Evolutionary conservation across 257 asterid species (phyloP), one percentile per base, ranked within the genome.

Genomic region (Orobanche coerulescens): DNA sequence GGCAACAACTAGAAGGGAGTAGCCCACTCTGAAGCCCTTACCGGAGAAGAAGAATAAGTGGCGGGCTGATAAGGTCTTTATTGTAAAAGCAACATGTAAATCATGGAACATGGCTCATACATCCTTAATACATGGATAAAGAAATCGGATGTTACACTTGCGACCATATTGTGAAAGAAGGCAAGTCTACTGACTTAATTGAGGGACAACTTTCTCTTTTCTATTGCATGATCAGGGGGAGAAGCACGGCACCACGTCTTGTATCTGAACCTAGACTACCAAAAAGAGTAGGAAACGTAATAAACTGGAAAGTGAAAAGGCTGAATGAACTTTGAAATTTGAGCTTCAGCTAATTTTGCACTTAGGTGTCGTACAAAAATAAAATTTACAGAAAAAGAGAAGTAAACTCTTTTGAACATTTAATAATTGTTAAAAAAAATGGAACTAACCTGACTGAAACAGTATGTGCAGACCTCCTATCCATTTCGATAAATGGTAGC

Each of bases 311-410:
- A 42, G 11, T 53, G 14, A 18, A 42, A 65, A 46, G 15, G 37
- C 46, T 46, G 28, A 18, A 30, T 43, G 71, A 54, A 16, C 22
- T 34, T 49, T 42, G 26, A 22, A 42, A 11, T 37, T 28, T 22
- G 61, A 31, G 43, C 46, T 48, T 37, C 61, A 49, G 34, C 48
- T 9, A 25, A 40, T 39, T 52, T 39, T 24, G 5, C 13, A 22
- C 31, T n/a, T 55, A 25, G 33, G 34, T 61, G 68, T 23, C 33
- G 19, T 60, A 39, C 5, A 40, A 31, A 66, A 18, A 13, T 44
- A 28, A 31, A 43, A 50, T 50, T 44, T 7, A 26, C 16, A 47
- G 84, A 62, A n/a, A 78, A 69, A 52, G 81, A 75, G 37, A 69
- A 70, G 34, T 33, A 14, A 52, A 15, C 57, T 6, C 14, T 26